These are phyloP conservation scores for Thozetella sp. DNA, from an alignment of 495 filamentous ascomycete species.

Conservation along the genomic window DNA sequence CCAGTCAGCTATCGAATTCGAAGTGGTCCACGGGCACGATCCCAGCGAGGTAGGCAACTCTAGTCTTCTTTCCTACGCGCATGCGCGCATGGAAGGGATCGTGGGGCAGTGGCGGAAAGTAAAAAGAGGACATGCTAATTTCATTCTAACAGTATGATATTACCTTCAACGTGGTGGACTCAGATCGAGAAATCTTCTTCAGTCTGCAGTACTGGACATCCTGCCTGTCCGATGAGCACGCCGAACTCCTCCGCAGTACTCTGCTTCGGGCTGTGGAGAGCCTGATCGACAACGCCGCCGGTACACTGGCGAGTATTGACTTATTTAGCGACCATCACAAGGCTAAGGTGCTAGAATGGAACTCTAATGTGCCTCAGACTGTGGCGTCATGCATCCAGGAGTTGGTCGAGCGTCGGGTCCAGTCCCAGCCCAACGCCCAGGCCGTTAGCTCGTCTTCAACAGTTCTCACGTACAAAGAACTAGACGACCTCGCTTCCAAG, in stretches of 20 bases:
- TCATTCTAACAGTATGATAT: background rate
- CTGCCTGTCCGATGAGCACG: background rate
- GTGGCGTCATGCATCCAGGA: background rate
- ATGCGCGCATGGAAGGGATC: no score
- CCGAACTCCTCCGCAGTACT: background rate
- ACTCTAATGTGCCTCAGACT: background rate
- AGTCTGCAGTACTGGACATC: background rate
- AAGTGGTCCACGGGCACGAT: slow-evolving; percentile 7
- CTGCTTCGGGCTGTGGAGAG: background rate
- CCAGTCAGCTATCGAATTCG: background rate
- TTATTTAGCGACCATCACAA: background rate
- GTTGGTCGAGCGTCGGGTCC: background rate
- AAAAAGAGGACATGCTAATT: background rate
- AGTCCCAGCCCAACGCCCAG: background rate
- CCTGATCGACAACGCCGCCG: background rate
- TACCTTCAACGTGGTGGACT: background rate
- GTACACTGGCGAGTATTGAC: background rate
- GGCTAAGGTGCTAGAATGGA: background rate
- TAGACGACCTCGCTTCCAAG: background rate
- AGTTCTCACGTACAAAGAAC: background rate
- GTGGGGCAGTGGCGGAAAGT: no score
- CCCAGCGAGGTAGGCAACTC: background rate
- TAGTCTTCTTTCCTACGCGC: background rate
- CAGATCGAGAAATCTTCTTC: background rate
- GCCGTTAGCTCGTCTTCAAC: background rate